Evolutionary conservation across 176 grass and related monocot genomes (phyloP).

Genomic region (Ensete glaucum): DNA sequence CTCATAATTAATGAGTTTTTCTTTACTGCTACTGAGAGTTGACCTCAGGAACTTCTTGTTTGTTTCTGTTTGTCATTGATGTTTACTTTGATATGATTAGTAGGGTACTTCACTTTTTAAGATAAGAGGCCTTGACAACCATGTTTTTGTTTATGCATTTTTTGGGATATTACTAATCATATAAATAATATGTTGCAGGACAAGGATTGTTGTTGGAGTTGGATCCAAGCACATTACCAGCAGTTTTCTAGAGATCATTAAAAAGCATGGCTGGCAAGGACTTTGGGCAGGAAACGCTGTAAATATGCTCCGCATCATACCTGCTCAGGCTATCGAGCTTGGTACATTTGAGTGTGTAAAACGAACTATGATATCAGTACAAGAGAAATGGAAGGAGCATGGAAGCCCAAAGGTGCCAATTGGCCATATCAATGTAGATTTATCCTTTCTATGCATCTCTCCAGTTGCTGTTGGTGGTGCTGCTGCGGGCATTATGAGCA

Average conservation of each 20-base stretch:
- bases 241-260: conserved; percentile 52
- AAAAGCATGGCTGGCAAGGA: conserved; percentile 59
- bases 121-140: too few relatives aligned
- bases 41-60: too few relatives aligned
- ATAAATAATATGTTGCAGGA: conserved; percentile 30
- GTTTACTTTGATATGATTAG: too few relatives aligned
- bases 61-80: too few relatives aligned
- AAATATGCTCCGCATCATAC: conserved; percentile 76
- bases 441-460: conserved; percentile 43
- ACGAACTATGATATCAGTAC: conserved; percentile 41
- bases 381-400: conserved; percentile 51
- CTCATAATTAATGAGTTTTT: too few relatives aligned
- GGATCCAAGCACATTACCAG: conserved; percentile 58
- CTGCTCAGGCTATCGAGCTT: conserved; percentile 69
- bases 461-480: conserved; percentile 60
- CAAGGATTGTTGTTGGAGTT: conserved; percentile 81
- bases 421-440: conserved; percentile 39
- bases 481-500: conserved; percentile 62
- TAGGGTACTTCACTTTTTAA: too few relatives aligned
- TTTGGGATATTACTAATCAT: not conserved
- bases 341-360: conserved; percentile 71
- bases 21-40: too few relatives aligned
- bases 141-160: too few relatives aligned
- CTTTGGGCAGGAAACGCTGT: conserved; percentile 81
- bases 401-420: conserved; percentile 42